Evolutionary conservation across 2,329 filamentous ascomycete genomes (phyloP), one percentile per base, ranked within the genome.

Genomic region (Claviceps maximensis): DNA sequence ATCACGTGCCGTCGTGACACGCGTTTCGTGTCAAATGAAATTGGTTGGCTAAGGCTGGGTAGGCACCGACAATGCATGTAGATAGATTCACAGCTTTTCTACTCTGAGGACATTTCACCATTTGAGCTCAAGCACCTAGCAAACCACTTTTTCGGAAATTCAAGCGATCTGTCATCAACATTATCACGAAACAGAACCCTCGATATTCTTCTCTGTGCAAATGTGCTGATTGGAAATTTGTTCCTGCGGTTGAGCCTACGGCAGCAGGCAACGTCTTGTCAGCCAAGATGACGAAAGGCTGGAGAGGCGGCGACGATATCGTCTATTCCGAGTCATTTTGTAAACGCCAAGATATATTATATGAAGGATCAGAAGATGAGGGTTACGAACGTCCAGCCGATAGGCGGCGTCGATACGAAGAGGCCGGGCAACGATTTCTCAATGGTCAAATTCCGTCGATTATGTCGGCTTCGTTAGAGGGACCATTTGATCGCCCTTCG

Each of bases 401-500:
- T 3, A 72, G 77, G 62, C 73, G 72, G 27, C 64, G 70, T 23
- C 74, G 79, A 55, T 80, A 83, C 54, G 82, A 86, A 62, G 65
- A 71, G 0, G 75, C 83, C 13, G 84, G 79, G 1, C 67, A 73
- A 33, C 72, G 74, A 36, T 87, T 77, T 58, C 67, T 86, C 40
- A 66, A 71, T 7, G 84, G 84, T 0, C 67, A 73, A 31, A 62
- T 72, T 2, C 74, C 83, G 0, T 61, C 76, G 25, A 71, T 89
- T 2, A 63, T 82, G 3, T 84, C 84, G 13, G 77, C 84, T 7
- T 66, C 69, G 6, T 69, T 87, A 3, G 74, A 69, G 55, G 84
- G 84, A 0, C 84, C 84, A 0, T 84, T 87, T 57, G 71, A 75
- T 23, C 42, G 52, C 33, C 57, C 48, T 7, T 60, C 62, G 6